phyloP scores from a whole-genome alignment of 192 early-diverging fungal genomes.

The Umbelopsis ramanniana region DNA sequence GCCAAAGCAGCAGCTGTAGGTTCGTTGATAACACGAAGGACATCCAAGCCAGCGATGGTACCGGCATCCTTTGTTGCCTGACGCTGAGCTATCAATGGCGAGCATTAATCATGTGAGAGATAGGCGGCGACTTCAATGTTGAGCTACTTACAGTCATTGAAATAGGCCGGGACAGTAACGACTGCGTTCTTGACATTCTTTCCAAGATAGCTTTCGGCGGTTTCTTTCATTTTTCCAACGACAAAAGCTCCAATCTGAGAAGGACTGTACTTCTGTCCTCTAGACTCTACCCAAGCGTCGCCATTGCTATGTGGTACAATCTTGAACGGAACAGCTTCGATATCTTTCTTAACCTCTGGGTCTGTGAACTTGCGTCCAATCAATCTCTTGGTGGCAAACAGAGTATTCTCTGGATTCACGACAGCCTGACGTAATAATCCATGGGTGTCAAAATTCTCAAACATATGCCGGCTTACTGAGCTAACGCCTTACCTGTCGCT shows the following conservation, averaged over 20 bases:
- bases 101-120: background rate
- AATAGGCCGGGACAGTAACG: conserved; percentile 93
- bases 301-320: conserved; percentile 95
- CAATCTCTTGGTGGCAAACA: conserved; percentile 96
- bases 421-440: conserved; percentile 65
- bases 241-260: conserved; percentile 96
- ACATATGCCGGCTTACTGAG: background rate
- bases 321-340: conserved; percentile 91
- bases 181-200: conserved; percentile 87
- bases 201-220: conserved; percentile 80
- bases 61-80: conserved; percentile 90
- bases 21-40: conserved; percentile 85
- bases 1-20: conserved; percentile 88
- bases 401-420: conserved; percentile 98
- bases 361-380: conserved; percentile 96
- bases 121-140: background rate
- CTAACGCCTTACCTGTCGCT: conserved; percentile 73
- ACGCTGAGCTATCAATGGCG: conserved; percentile 55
- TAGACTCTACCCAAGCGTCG: conserved; percentile 97
- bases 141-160: conserved; percentile 65
- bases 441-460: background rate
- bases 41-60: conserved; percentile 79
- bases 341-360: conserved; percentile 85
- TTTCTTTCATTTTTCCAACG: conserved; percentile 99
- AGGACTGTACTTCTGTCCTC: conserved; percentile 95